A percentile compares a stretch with the other conserved stretches of the same genome.
Conservation (phyloP, 2,329 filamentous ascomycete species). For the Hypoxylon rubiginosum region DNA sequence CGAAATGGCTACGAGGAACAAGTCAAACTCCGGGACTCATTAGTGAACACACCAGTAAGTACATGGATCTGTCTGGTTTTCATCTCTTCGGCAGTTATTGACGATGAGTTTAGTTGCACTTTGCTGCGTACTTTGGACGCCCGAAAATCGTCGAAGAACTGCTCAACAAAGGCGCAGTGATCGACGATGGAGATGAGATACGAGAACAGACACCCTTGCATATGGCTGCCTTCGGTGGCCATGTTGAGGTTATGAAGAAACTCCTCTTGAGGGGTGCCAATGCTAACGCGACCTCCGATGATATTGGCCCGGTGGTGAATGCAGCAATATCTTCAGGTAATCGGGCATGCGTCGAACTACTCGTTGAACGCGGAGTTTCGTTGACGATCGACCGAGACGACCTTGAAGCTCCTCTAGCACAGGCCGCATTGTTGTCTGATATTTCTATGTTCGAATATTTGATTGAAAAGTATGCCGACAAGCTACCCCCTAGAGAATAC, state of each 20-base stretch:
- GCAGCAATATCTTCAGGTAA: constrained; percentile 59
- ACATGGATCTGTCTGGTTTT: not conserved
- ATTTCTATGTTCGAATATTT: constrained; percentile 59
- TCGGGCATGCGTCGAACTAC: constrained; percentile 55
- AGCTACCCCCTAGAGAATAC: constrained; percentile 56
- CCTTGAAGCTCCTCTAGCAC: constrained; percentile 53
- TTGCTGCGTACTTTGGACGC: constrained; percentile 52
- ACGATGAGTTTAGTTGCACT: constrained; percentile 46
- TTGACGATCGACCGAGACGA: constrained; percentile 51
- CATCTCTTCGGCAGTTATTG: not conserved
- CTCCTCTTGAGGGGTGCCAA: constrained; percentile 55
- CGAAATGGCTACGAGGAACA: constrained; percentile 55
- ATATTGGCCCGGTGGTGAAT: constrained; percentile 55
- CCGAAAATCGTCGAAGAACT: constrained; percentile 56
- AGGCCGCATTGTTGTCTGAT: constrained; percentile 56
- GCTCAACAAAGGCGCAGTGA: constrained; percentile 51
- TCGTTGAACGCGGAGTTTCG: constrained; percentile 56
- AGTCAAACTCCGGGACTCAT: constrained; percentile 50
- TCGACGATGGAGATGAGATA: constrained; percentile 54
- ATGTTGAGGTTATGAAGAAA: constrained; percentile 58
- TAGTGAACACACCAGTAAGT: constrained; percentile 54
- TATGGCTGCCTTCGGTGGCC: constrained; percentile 56
- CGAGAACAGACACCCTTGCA: constrained; percentile 54
- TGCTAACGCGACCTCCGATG: constrained; percentile 51
- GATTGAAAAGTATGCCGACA: constrained; percentile 56